Conservation (phyloP, 768 basidiomycete species). For the Daedalea quercina region DNA sequence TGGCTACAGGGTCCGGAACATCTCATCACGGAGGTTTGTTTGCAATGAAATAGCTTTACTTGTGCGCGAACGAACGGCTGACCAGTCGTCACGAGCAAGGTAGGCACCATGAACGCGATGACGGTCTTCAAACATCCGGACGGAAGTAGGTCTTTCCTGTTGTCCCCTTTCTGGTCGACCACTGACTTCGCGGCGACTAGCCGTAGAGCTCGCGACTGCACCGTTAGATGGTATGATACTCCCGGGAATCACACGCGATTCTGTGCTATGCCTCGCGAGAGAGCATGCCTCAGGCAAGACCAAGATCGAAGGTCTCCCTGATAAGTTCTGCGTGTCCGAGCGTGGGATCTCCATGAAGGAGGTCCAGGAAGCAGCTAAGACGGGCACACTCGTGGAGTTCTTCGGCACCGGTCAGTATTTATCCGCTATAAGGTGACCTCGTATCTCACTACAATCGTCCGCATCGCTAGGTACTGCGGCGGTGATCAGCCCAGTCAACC, state of each 20-base stretch:
- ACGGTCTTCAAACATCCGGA: constrained; percentile 70
- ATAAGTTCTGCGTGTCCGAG: constrained; percentile 55
- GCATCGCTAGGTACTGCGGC: constrained; percentile 43
- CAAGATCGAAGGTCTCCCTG: constrained; percentile 43
- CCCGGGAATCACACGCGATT: constrained; percentile 61
- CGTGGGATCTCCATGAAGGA: constrained; percentile 72
- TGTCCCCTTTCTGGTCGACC: not conserved
- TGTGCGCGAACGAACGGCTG: no score
- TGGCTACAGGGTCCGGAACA: constrained; percentile 75
- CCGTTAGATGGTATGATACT: constrained; percentile 61
- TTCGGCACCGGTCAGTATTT: constrained; percentile 34
- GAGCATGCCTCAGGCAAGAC: constrained; percentile 47
- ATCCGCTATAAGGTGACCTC: not conserved
- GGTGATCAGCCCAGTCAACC: constrained; percentile 40
- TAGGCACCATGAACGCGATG: constrained; percentile 93
- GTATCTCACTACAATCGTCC: not conserved
- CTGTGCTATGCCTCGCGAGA: constrained; percentile 41
- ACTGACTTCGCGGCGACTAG: constrained; percentile 19
- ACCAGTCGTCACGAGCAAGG: no score
- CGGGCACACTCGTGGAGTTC: constrained; percentile 39
- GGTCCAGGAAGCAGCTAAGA: constrained; percentile 42
- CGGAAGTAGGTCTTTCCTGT: constrained; percentile 39
- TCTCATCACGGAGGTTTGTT: constrained; percentile 38
- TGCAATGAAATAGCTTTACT: not conserved
- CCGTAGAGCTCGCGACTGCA: constrained; percentile 56